phyloP scores from a whole-genome alignment of 768 basidiomycete species.

The Hericium alpestre region DNA sequence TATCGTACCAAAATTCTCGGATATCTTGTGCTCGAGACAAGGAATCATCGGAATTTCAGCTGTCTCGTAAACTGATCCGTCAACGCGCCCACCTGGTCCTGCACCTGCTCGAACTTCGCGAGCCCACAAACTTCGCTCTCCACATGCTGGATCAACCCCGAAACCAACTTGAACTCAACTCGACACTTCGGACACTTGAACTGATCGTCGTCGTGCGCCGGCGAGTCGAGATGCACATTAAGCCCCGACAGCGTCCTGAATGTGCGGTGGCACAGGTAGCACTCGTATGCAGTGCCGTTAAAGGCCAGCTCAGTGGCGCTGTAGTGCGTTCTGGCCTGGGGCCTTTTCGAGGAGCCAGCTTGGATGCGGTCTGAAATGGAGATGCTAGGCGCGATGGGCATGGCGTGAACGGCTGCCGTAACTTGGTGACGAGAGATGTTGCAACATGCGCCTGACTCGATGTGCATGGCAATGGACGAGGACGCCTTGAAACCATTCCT shows the following conservation, averaged over 20 bases:
- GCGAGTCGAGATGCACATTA: conserved; percentile 55
- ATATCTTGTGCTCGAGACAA: too few species aligned
- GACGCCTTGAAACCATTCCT: conserved; percentile 22
- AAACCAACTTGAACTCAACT: conserved; percentile 25
- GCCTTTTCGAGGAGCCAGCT: background rate
- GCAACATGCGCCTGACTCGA: conserved; percentile 27
- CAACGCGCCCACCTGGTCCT: conserved; percentile 19
- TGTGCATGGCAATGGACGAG: conserved; percentile 29
- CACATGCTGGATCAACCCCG: conserved; percentile 33
- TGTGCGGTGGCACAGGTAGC: conserved; percentile 44
- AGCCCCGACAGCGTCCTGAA: conserved; percentile 34
- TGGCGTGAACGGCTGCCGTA: conserved; percentile 23
- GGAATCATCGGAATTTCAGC: conserved; percentile 7
- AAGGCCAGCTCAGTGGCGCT: conserved; percentile 28
- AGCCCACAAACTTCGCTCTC: conserved; percentile 31
- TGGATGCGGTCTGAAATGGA: conserved; percentile 22
- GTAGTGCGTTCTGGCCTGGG: background rate
- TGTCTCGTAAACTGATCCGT: conserved; percentile 19
- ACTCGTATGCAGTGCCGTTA: conserved; percentile 42
- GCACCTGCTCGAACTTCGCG: conserved; percentile 21
- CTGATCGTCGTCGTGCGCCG: conserved; percentile 20
- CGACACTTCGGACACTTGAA: conserved; percentile 34
- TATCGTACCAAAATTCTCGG: background rate
- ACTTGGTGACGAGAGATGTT: conserved; percentile 28
- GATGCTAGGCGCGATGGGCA: conserved; percentile 25